Conservation (phyloP, 2,329 filamentous ascomycete genomes). For the Colletotrichum echinochloae region DNA sequence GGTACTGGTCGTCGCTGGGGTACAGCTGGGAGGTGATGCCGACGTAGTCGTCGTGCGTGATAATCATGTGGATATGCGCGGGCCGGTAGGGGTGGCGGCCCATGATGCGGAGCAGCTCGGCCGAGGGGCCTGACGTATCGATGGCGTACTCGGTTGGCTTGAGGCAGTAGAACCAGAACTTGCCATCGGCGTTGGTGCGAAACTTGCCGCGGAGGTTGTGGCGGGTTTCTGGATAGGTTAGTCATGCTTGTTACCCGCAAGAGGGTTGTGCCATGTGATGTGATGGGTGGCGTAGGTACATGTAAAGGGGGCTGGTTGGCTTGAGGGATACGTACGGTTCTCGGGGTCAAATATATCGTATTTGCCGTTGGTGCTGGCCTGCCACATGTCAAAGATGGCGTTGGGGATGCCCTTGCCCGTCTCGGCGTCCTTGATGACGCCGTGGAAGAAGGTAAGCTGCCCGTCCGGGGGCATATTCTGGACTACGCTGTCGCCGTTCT, state of each 20-base stretch:
- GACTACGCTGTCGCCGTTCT: slow-evolving; percentile 37
- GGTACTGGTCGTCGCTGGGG: slow-evolving; percentile 67
- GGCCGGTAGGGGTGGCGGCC: slow-evolving; percentile 44
- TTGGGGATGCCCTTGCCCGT: slow-evolving; percentile 48
- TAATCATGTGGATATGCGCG: slow-evolving; percentile 46
- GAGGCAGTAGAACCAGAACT: slow-evolving; percentile 73
- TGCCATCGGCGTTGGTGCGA: slow-evolving; percentile 69
- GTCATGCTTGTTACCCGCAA: too few species aligned
- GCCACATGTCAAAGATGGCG: slow-evolving; percentile 71
- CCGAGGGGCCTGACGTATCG: slow-evolving; percentile 61
- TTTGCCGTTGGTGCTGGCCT: slow-evolving; percentile 68
- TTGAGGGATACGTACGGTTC: slow-evolving; percentile 50
- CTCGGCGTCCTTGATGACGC: slow-evolving; percentile 41
- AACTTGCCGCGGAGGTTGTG: slow-evolving; percentile 76
- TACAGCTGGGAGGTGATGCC: slow-evolving; percentile 77
- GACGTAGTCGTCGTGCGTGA: slow-evolving; percentile 66
- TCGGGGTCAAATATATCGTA: slow-evolving; percentile 74
- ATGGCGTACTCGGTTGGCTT: slow-evolving; percentile 73
- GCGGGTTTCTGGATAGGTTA: slow-evolving; percentile 53
- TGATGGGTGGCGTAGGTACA: too few species aligned
- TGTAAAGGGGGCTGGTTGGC: too few species aligned
- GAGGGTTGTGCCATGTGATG: too few species aligned
- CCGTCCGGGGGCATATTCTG: slow-evolving; percentile 38
- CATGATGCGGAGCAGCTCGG: slow-evolving; percentile 43
- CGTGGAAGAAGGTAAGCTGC: slow-evolving; percentile 39